Evolutionary conservation across 75 land plant genomes (phyloP).

Genomic region (Larix kaempferi): DNA sequence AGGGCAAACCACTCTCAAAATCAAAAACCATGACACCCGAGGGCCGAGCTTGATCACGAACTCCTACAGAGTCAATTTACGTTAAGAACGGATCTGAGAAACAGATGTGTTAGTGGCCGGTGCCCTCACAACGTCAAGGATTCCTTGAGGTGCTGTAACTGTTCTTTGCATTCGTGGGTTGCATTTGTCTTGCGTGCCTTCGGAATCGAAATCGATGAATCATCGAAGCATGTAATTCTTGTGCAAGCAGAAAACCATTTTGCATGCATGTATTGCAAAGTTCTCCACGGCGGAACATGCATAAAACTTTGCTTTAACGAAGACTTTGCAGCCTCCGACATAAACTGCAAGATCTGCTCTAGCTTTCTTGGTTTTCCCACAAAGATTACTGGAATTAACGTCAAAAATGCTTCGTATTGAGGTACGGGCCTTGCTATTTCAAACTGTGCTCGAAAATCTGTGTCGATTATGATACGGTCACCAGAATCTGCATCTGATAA

Average conservation of each 20-base stretch:
- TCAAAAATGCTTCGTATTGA: conserved; percentile 35
- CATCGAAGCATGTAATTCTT: conserved; percentile 14
- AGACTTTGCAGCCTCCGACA: conserved; percentile 77
- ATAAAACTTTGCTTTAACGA: conserved; percentile 79
- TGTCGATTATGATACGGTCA: conserved; percentile 10
- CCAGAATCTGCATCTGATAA: no score
- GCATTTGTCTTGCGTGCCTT: not conserved
- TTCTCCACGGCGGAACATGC: conserved; percentile 93
- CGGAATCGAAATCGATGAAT: not conserved
- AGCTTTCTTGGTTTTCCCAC: conserved; percentile 53
- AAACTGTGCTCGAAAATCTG: conserved; percentile 35
- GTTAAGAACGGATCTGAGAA: no score
- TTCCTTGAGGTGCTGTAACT: conserved; percentile 12
- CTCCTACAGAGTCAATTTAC: no score
- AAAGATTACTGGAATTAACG: conserved; percentile 63
- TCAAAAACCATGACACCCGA: no score
- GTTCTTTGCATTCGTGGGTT: conserved; percentile 17
- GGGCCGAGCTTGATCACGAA: no score
- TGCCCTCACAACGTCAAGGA: no score
- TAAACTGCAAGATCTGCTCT: conserved; percentile 56
- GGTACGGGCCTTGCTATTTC: conserved; percentile 36
- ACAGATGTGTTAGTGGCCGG: no score
- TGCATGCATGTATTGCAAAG: conserved; percentile 66
- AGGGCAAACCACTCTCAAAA: no score
- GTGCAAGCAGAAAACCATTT: conserved; percentile 63